Base-by-base conservation (phyloP, 2,329 filamentous ascomycete species). In the Biscogniauxia sp. region DNA sequence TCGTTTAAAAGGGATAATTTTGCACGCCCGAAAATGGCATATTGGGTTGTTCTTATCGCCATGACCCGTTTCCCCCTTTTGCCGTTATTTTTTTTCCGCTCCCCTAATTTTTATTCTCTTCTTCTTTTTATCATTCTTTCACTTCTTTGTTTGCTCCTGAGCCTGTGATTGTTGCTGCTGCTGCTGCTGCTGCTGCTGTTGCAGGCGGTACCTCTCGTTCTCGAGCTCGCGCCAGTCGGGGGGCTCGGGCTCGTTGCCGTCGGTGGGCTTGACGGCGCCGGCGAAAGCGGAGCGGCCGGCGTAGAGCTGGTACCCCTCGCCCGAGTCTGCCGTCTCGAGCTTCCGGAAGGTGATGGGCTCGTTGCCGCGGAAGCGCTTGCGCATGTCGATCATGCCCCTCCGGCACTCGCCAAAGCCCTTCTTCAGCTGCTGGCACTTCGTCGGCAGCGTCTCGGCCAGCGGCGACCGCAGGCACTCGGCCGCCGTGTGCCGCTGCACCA, bases 351-450 rank as follows among this genome's bases (percentile, higher is more conserved):
- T 82, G 66, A 96, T 88, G 57, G 95, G 93, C 75, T 92, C 87
- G 80, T 98, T 98, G 61, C 95, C 95, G 59, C 95, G 87, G 78
- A 99, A 98, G 37, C 95, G 90, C 80, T 98, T 98, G 75, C 95
- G 91, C 95, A 99, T 99, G 76, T 99, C 95, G 69, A 98, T 90
- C 87, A 96, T 87, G 66, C 95, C 95, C 66, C 94, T 90, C 73
- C 96, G 96, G 84, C 95, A 99, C 74, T 97, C 92, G 75, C 92
- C 91, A 71, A 96, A 95, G 53, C 93, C 92, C 75, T 92, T 93
- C 75, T 94, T 92, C 62, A 99, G 84, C 77, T 97, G 94, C 74
- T 94, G 92, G 79, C 95, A 99, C 77, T 90, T 88, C 23, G 85
- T 88, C 20, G 95, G 94, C 15, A 99, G 87, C 6, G 88, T 89